These are phyloP conservation scores for Polyporus tsugae DNA, from an alignment of 1,284 basidiomycete species.

Conservation along the genomic window DNA sequence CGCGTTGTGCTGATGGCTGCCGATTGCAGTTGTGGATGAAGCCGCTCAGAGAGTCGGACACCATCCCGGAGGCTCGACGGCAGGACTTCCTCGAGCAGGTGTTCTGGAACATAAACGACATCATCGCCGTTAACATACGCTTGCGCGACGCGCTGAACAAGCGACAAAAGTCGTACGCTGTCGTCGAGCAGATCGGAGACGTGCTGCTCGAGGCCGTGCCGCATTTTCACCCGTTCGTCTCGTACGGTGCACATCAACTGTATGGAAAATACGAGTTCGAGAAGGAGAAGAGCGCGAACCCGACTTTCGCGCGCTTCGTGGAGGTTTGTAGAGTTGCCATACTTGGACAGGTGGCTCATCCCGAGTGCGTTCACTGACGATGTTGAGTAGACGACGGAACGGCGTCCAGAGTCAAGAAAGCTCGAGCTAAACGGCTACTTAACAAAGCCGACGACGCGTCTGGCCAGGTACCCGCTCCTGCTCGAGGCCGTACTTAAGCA, in stretches of 20 bases:
- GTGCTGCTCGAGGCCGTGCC: slow-evolving; percentile 91
- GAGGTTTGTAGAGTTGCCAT: slow-evolving; percentile 65
- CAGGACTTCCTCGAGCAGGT: slow-evolving; percentile 93
- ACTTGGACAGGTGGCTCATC: neutral
- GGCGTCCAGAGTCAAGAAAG: slow-evolving; percentile 94
- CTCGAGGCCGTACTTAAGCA: slow-evolving; percentile 94
- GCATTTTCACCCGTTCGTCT: slow-evolving; percentile 92
- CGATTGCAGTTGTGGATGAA: slow-evolving; percentile 85
- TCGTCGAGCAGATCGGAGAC: slow-evolving; percentile 94
- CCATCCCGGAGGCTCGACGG: slow-evolving; percentile 81
- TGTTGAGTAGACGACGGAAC: slow-evolving; percentile 78
- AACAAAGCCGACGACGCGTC: slow-evolving; percentile 97
- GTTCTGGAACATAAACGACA: slow-evolving; percentile 98
- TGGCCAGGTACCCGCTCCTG: slow-evolving; percentile 95
- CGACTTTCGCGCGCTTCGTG: slow-evolving; percentile 95
- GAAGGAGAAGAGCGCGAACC: slow-evolving; percentile 95
- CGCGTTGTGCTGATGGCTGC: slow-evolving; percentile 3
- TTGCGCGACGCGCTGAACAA: slow-evolving; percentile 95
- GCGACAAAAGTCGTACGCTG: slow-evolving; percentile 93
- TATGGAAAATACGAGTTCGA: slow-evolving; percentile 99
- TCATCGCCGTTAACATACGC: slow-evolving; percentile 90
- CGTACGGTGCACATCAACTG: slow-evolving; percentile 95
- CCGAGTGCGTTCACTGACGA: slow-evolving; percentile 14
- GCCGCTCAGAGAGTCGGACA: slow-evolving; percentile 79
- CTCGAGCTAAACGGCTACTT: slow-evolving; percentile 98